These are phyloP conservation scores for Amphibolis antarctica DNA, from an alignment of 106 monocot species.

Conservation along the genomic window DNA sequence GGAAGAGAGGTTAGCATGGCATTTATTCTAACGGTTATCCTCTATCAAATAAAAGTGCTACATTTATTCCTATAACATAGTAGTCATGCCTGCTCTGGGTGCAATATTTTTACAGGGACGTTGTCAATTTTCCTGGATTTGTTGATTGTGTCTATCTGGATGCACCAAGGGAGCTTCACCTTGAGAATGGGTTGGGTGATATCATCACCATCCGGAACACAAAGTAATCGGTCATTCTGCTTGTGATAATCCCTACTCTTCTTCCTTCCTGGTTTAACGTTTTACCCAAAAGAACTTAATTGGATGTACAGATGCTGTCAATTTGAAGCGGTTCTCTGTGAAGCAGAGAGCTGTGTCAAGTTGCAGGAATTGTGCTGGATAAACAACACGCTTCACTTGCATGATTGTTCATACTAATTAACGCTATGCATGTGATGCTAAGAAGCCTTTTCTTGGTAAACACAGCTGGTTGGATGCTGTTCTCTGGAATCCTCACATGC, in stretches of 20 bases:
- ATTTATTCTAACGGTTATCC: not conserved
- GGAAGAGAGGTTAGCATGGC: conserved; percentile 54
- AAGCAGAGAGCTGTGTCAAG: no score
- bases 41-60: not conserved
- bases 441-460: conserved; percentile 9
- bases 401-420: no score
- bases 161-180: conserved; percentile 47
- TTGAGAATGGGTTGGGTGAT: conserved; percentile 91
- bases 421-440: no score
- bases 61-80: not conserved
- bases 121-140: conserved; percentile 72
- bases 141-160: conserved; percentile 86
- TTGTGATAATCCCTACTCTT: not conserved
- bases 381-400: no score
- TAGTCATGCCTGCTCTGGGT: not conserved
- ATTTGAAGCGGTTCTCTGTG: no score
- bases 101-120: conserved; percentile 41
- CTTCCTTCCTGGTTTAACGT: no score
- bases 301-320: no score
- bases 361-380: no score
- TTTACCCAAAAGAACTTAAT: no score
- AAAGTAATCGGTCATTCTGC: conserved; percentile 32
- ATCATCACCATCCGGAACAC: conserved; percentile 47
- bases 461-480: conserved; percentile 94
- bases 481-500: conserved; percentile 87